phyloP scores from a whole-genome alignment of 2,329 filamentous ascomycete species.

The Colletotrichum paranaense region DNA sequence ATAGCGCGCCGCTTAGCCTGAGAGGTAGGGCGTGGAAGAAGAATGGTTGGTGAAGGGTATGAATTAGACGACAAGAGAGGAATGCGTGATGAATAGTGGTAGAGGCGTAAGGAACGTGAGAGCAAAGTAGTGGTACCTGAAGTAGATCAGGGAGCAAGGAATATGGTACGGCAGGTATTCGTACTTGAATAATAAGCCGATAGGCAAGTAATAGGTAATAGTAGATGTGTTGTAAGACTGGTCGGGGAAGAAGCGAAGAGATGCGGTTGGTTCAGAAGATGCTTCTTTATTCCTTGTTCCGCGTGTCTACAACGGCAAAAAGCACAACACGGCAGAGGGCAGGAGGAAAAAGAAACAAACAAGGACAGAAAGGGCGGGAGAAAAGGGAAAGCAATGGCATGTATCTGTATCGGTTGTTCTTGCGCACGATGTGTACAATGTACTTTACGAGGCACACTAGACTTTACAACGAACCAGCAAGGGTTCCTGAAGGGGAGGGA shows the following conservation, averaged over 20 bases:
- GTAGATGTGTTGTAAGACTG: neutral
- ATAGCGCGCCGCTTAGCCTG: conserved; percentile 24
- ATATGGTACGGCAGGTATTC: neutral
- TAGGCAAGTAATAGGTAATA: no score
- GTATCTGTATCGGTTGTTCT: conserved; percentile 20
- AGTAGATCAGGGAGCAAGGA: neutral
- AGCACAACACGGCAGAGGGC: neutral
- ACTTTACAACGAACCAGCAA: neutral
- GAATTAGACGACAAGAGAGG: conserved; percentile 29
- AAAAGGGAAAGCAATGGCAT: conserved; percentile 33
- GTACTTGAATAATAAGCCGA: neutral
- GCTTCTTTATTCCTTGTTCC: neutral
- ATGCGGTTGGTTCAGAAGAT: neutral
- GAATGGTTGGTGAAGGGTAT: neutral
- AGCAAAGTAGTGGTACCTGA: conserved; percentile 10
- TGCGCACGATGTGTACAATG: conserved; percentile 6
- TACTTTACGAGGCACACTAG: neutral
- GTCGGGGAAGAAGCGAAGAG: conserved; percentile 11
- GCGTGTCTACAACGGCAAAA: conserved; percentile 15
- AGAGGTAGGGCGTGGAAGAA: neutral
- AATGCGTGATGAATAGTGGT: conserved; percentile 2
- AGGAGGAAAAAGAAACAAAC: conserved; percentile 10
- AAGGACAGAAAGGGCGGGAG: conserved; percentile 14
- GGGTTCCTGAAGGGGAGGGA: neutral
- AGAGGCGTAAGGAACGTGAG: conserved; percentile 22